Base-by-base conservation (phyloP, 345 rosid species). In the Brassica cretica region DNA sequence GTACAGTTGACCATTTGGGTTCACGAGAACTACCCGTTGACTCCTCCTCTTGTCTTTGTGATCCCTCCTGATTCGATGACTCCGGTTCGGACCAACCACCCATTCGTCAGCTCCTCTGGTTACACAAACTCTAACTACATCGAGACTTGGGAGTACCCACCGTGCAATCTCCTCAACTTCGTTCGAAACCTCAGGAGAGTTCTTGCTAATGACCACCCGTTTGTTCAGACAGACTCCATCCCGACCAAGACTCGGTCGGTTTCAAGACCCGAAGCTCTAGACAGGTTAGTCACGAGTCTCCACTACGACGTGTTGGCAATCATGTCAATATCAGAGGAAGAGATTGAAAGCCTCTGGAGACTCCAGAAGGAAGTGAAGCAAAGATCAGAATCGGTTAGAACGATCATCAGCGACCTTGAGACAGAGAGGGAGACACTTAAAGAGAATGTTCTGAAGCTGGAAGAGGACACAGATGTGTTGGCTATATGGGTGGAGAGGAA, bases 51-150 rank as follows among this genome's bases (percentile, higher is more conserved):
- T 2, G 89, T 89, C 10, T 85, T 87, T 8, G 76, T 86, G 14
- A 75, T 27, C 78, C 51, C 85, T 0, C 49, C 85, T 0, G 18
- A 66, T 24, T 21, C 55, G 0, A 63, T 25, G 0, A 46, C 55
- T 5, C 83, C 83, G 0, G 76, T 88, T 72, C 90, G 79, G 49
- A 76, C 49, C 5, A 71, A 77, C 73, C 94, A 93, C 60, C 89
- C 93, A n/a, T 90, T 90, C 65, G 88, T 90, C 4, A 87, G 82
- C 64, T 63, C 79, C 12, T 81, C 89, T 1, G 98, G 98, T 6
- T 59, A 44, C 16, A 80, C 80, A 46, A 56, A 78, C 30, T 64
- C 87, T 1, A 81, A 92, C 25, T 93, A 86, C 77, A 80, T 87
- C 62, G 71, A 60, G 27, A 82, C 88, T 1, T 93, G 96, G 97